phyloP scores from a whole-genome alignment of 192 early-diverging fungal genomes.

The Entomortierella parvispora region DNA sequence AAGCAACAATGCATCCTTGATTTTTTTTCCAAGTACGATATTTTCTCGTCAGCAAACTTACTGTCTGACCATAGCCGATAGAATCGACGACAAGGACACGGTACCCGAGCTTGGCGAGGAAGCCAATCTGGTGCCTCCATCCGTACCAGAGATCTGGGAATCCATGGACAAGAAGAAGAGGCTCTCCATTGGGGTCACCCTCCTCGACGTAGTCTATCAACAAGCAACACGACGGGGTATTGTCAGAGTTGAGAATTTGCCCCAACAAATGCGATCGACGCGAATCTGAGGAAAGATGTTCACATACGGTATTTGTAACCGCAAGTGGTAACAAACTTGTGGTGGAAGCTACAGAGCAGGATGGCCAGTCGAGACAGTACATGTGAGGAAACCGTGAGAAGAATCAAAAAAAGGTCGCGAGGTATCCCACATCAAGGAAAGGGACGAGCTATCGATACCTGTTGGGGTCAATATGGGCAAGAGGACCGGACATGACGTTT shows the following conservation, averaged over 20 bases:
- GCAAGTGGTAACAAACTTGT: conserved; percentile 29
- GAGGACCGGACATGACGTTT: neutral
- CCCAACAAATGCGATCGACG: neutral
- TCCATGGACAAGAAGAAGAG: conserved; percentile 51
- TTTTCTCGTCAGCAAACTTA: conserved; percentile 21
- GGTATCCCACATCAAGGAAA: neutral
- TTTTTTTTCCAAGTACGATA: too few relatives aligned
- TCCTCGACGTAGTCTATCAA: conserved; percentile 55
- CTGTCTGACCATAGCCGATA: conserved; percentile 65
- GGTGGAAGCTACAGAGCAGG: conserved; percentile 14
- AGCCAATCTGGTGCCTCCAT: conserved; percentile 61
- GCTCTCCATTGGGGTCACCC: conserved; percentile 42
- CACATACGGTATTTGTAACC: conserved; percentile 22
- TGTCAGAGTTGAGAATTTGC: neutral
- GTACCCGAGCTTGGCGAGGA: conserved; percentile 63
- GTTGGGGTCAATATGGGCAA: conserved; percentile 19
- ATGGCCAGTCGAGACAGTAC: too few relatives aligned
- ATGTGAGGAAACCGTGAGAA: neutral
- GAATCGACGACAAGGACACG: conserved; percentile 64
- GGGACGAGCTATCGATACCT: conserved; percentile 1
- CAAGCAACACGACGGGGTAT: neutral
- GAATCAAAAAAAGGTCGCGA: too few relatives aligned
- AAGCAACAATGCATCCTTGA: too few relatives aligned
- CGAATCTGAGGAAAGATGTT: neutral
- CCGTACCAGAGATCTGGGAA: conserved; percentile 58